These are phyloP conservation scores for Acacia melanoxylon DNA, from an alignment of 306 rosid genomes.

Conservation along the genomic window DNA sequence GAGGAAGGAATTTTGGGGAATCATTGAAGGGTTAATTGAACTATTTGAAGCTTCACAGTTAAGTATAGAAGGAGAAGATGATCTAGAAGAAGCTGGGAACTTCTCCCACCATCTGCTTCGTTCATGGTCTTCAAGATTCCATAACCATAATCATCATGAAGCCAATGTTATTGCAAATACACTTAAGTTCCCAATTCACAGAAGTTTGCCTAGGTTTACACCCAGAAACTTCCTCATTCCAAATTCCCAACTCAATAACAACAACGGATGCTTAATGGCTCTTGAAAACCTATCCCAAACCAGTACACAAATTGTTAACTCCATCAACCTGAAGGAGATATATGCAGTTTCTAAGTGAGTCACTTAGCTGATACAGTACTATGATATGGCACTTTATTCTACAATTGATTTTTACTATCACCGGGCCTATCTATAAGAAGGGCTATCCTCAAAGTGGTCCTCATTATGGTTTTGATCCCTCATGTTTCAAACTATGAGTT, in stretches of 20 bases:
- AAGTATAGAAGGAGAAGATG: conserved; percentile 30
- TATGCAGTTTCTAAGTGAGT: conserved; percentile 22
- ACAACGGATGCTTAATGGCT: conserved; percentile 12
- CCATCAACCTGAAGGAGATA: conserved; percentile 34
- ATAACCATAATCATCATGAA: neutral
- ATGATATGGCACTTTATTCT: too few species aligned
- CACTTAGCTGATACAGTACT: neutral
- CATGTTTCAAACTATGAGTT: too few species aligned
- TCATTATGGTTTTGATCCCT: too few species aligned
- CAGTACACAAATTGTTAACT: conserved; percentile 19
- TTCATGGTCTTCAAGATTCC: conserved; percentile 10
- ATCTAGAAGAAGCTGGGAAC: conserved; percentile 26
- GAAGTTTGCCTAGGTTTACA: conserved; percentile 35
- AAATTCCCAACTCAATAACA: neutral
- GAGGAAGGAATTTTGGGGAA: neutral
- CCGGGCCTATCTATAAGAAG: too few species aligned
- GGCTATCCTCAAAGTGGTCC: too few species aligned
- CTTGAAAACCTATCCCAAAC: conserved; percentile 19
- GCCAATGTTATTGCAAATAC: neutral
- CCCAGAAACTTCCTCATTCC: conserved; percentile 2
- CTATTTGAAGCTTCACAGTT: conserved; percentile 40
- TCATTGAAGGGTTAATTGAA: conserved; percentile 26
- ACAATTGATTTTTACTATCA: too few species aligned
- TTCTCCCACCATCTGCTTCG: conserved; percentile 17
- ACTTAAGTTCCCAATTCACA: conserved; percentile 35